Evolutionary conservation across 2,329 filamentous ascomycete species (phyloP).

Genomic region (Fusarium sp.): DNA sequence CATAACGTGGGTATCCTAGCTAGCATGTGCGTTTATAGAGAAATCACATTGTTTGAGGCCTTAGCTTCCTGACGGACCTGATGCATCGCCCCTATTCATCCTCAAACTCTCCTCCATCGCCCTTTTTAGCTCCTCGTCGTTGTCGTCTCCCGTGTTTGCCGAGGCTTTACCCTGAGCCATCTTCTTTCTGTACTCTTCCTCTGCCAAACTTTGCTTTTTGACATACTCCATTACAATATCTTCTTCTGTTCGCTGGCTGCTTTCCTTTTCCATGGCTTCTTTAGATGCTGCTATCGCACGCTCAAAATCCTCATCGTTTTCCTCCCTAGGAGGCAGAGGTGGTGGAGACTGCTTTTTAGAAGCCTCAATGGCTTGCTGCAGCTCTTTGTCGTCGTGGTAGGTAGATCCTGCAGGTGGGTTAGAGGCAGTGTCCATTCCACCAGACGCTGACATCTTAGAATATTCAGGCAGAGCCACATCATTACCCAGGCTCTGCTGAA

Average conservation of each 20-base stretch:
- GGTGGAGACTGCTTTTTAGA: constrained; percentile 49
- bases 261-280: constrained; percentile 54
- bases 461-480: constrained; percentile 36
- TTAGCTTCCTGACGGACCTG: constrained; percentile 43
- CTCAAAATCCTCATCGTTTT: constrained; percentile 50
- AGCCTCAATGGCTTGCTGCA: constrained; percentile 55
- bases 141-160: constrained; percentile 49
- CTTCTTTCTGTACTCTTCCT: constrained; percentile 65
- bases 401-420: not conserved
- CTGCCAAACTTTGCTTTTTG: constrained; percentile 77
- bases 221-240: constrained; percentile 79
- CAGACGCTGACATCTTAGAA: constrained; percentile 31
- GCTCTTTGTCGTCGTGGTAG: constrained; percentile 51
- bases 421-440: constrained; percentile 6
- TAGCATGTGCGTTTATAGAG: constrained; percentile 8
- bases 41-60: not conserved
- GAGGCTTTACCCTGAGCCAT: constrained; percentile 51
- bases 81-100: constrained; percentile 47
- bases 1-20: constrained; percentile 28
- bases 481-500: constrained; percentile 60
- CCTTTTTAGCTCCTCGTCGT: constrained; percentile 66
- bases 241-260: constrained; percentile 68
- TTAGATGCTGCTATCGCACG: constrained; percentile 55
- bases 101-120: constrained; percentile 68
- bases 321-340: constrained; percentile 33